These are phyloP conservation scores for Cairneyella variabilis DNA, from an alignment of 495 filamentous ascomycete genomes.

Conservation along the genomic window DNA sequence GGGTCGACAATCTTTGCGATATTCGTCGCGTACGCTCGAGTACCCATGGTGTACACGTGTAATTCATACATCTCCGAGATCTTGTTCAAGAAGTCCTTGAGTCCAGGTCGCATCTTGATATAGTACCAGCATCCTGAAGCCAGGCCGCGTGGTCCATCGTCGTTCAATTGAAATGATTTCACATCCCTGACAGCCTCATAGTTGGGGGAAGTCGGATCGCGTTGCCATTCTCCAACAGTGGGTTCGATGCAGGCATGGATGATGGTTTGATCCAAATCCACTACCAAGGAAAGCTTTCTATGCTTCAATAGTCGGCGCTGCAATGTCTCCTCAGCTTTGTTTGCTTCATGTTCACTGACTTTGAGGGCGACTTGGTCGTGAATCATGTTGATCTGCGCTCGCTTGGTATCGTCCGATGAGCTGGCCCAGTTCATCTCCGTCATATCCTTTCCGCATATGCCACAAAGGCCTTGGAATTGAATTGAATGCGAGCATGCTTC, in stretches of 20 bases:
- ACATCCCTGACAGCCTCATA: slow-evolving; percentile 88
- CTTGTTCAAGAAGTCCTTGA: slow-evolving; percentile 75
- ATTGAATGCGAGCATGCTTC: slow-evolving; percentile 89
- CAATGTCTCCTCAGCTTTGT: slow-evolving; percentile 75
- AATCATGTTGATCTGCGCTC: slow-evolving; percentile 87
- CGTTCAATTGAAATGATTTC: slow-evolving; percentile 75
- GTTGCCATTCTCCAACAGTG: slow-evolving; percentile 92
- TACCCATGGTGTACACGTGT: slow-evolving; percentile 99
- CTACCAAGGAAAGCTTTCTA: slow-evolving; percentile 85
- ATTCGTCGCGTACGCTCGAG: slow-evolving; percentile 84
- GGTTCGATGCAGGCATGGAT: slow-evolving; percentile 98
- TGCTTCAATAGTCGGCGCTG: slow-evolving; percentile 76
- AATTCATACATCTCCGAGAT: slow-evolving; percentile 84
- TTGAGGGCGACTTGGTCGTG: slow-evolving; percentile 83
- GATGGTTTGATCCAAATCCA: slow-evolving; percentile 97
- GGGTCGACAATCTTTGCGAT: slow-evolving; percentile 95
- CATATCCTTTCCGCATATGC: slow-evolving; percentile 95
- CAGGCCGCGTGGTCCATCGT: slow-evolving; percentile 67
- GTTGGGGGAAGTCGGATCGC: slow-evolving; percentile 83
- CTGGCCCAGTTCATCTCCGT: slow-evolving; percentile 56
- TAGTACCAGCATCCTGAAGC: slow-evolving; percentile 85
- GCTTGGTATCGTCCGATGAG: slow-evolving; percentile 57
- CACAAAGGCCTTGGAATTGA: slow-evolving; percentile 87
- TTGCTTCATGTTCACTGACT: slow-evolving; percentile 70
- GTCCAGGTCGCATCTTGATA: slow-evolving; percentile 94